These are phyloP conservation scores for Mesotaenium endlicherianum DNA, from an alignment of 139 green algal genomes.

Conservation along the genomic window DNA sequence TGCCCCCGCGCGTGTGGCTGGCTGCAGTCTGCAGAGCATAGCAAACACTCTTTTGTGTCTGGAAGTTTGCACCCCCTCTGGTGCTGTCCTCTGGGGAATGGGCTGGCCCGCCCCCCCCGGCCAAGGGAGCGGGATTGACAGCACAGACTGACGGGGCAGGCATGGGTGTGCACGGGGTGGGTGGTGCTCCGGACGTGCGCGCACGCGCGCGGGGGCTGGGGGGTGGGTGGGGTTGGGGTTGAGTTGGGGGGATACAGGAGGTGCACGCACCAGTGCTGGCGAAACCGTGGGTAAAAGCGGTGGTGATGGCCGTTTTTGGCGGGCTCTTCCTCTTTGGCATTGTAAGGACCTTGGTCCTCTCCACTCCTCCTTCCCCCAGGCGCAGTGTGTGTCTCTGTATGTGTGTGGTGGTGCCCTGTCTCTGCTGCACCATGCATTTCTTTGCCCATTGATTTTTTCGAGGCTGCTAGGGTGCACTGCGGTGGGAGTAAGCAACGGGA, in stretches of 20 bases:
- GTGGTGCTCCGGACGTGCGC: too few species aligned
- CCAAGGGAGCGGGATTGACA: too few species aligned
- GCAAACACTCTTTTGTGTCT: not conserved
- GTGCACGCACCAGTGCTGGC: constrained; percentile 34
- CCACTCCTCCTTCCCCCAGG: too few species aligned
- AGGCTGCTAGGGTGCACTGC: not conserved
- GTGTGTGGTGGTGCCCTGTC: not conserved
- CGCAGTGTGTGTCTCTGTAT: not conserved
- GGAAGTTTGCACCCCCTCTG: not conserved
- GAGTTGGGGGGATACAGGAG: too few species aligned
- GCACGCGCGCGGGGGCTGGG: too few species aligned
- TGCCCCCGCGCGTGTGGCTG: not conserved
- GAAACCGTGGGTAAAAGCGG: constrained; percentile 11
- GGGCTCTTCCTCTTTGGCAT: constrained; percentile 17
- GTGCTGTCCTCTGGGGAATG: too few species aligned
- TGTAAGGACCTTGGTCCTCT: too few species aligned
- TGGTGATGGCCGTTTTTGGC: constrained; percentile 33
- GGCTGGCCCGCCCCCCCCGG: too few species aligned
- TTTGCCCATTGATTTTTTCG: not conserved
- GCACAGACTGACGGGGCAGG: too few species aligned
- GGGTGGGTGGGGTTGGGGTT: too few species aligned
- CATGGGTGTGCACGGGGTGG: too few species aligned
- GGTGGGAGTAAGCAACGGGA: too few species aligned
- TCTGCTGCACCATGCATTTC: not conserved
- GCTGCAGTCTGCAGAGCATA: not conserved